Conservation (phyloP, 305 asterid species). For the Euphrasia arctica region DNA sequence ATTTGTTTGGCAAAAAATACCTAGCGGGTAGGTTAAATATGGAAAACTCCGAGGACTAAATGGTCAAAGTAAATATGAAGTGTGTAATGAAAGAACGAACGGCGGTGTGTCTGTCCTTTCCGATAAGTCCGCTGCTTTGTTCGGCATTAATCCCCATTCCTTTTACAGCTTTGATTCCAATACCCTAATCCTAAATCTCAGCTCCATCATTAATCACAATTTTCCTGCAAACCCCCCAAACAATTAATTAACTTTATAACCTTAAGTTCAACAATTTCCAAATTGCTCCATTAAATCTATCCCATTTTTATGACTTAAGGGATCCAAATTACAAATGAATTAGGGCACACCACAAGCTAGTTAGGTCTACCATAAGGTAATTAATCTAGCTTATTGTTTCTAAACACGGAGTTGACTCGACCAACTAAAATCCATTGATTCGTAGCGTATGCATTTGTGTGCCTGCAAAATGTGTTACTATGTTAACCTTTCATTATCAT, state of each 20-base stretch:
- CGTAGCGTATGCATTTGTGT: too few species aligned
- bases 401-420: too few species aligned
- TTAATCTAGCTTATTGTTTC: too few species aligned
- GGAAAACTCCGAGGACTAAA: background rate
- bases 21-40: background rate
- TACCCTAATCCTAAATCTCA: conserved; percentile 8
- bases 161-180: background rate
- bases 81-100: conserved; percentile 21
- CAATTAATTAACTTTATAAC: background rate
- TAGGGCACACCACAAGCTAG: too few species aligned
- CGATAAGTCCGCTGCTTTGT: conserved; percentile 31
- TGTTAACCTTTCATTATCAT: too few species aligned
- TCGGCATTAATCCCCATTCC: background rate
- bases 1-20: background rate
- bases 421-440: too few species aligned
- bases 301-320: too few species aligned
- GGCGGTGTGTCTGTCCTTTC: conserved; percentile 34
- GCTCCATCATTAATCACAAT: conserved; percentile 9
- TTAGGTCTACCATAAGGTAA: too few species aligned
- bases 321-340: too few species aligned
- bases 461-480: too few species aligned
- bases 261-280: background rate
- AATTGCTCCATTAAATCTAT: background rate
- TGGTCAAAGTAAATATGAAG: background rate
- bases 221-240: conserved; percentile 1